phyloP scores from a whole-genome alignment of 2,329 filamentous ascomycete species.

The Fusarium solani-melongenae region DNA sequence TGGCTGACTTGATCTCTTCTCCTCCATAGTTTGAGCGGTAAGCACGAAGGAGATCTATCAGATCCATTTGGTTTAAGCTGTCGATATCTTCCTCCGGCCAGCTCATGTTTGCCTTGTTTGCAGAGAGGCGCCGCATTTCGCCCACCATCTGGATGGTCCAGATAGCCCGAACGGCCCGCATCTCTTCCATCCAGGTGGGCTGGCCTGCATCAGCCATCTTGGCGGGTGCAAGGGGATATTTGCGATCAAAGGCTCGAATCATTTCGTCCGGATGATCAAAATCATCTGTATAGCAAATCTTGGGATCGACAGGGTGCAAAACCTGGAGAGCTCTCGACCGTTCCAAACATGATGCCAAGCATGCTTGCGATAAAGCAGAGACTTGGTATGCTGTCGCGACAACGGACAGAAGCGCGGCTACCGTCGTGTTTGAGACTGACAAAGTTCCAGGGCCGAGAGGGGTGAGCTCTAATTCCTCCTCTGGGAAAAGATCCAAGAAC shows the following conservation, averaged over 20 bases:
- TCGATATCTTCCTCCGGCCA: background rate
- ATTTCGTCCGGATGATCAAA: background rate
- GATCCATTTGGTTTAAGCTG: background rate
- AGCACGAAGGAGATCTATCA: background rate
- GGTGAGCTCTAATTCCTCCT: background rate
- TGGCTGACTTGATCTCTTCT: background rate
- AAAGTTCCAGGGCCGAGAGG: background rate
- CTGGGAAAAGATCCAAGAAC: background rate
- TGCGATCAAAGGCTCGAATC: slow-evolving; percentile 10
- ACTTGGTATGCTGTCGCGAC: slow-evolving; percentile 31
- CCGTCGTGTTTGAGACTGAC: background rate
- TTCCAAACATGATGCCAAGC: slow-evolving; percentile 29
- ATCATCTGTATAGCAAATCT: background rate
- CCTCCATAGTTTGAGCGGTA: background rate
- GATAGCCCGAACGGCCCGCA: slow-evolving; percentile 34
- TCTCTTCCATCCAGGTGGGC: slow-evolving; percentile 38
- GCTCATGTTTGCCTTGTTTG: background rate
- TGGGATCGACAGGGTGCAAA: slow-evolving; percentile 11
- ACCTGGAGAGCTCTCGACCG: slow-evolving; percentile 15
- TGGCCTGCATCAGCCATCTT: slow-evolving; percentile 15
- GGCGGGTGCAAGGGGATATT: slow-evolving; percentile 1
- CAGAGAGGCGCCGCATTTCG: slow-evolving; percentile 7
- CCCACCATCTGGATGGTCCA: slow-evolving; percentile 31
- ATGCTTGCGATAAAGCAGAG: slow-evolving; percentile 30
- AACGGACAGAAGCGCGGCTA: slow-evolving; percentile 18